These are phyloP conservation scores for Tolypocladium amazonense DNA, from an alignment of 2,329 filamentous ascomycete species.

Conservation along the genomic window DNA sequence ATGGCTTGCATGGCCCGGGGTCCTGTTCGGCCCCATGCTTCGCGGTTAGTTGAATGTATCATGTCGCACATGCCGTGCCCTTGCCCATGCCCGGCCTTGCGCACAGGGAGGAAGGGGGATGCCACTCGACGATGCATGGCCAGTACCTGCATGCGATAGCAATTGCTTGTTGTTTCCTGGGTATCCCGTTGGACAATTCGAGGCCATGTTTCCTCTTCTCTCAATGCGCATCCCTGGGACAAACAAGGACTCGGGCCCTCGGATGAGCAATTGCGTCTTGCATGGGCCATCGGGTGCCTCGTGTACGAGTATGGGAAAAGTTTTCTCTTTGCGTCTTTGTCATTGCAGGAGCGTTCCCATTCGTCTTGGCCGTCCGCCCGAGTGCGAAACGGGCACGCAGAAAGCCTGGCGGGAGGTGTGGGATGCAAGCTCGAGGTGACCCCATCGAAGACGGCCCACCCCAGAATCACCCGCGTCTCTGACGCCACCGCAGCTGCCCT, in stretches of 20 bases:
- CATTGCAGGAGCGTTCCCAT: not conserved
- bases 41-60: not conserved
- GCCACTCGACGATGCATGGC: not conserved
- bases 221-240: not conserved
- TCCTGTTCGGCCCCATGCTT: not conserved
- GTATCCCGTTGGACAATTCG: conserved; percentile 6
- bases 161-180: not conserved
- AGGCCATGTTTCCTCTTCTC: conserved; percentile 3
- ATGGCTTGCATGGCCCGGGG: not conserved
- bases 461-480: not conserved
- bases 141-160: conserved; percentile 5
- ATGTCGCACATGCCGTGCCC: not conserved
- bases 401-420: not conserved
- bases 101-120: not conserved
- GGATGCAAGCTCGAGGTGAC: not conserved
- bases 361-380: not conserved
- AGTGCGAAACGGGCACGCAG: not conserved
- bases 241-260: not conserved
- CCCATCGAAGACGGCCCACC: not conserved
- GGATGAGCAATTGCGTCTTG: not conserved
- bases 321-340: not conserved
- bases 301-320: not conserved
- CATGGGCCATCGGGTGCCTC: not conserved
- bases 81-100: not conserved
- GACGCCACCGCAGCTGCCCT: conserved; percentile 1